A percentile compares a stretch with the other conserved stretches of the same genome.
phyloP scores from a whole-genome alignment of 75 land plant species.

The Cunninghamia lanceolata region DNA sequence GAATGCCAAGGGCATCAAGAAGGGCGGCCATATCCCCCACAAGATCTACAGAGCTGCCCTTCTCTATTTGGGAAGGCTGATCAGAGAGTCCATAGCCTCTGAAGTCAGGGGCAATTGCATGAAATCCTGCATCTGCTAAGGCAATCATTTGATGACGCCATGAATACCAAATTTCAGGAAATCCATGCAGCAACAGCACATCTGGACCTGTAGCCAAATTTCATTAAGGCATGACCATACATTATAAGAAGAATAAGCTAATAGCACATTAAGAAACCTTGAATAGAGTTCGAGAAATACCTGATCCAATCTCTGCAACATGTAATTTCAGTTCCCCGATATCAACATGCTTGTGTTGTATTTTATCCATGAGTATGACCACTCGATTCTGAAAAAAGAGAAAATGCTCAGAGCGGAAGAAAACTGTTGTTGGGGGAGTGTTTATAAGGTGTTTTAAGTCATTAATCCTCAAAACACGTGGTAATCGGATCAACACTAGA shows the following conservation, averaged over 20 bases:
- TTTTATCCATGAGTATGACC: constrained; percentile 3
- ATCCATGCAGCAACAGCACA: constrained; percentile 71
- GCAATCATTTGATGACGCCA: constrained; percentile 79
- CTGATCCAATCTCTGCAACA: too few relatives aligned
- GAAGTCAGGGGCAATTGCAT: constrained; percentile 60
- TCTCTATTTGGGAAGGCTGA: constrained; percentile 39
- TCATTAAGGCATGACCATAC: neutral
- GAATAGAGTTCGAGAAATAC: too few relatives aligned
- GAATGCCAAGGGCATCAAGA: constrained; percentile 41
- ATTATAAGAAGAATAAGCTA: too few relatives aligned
- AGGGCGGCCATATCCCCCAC: constrained; percentile 54
- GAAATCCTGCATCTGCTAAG: constrained; percentile 54
- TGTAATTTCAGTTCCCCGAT: too few relatives aligned
- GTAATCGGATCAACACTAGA: too few relatives aligned
- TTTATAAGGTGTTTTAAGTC: too few relatives aligned
- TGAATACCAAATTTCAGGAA: constrained; percentile 78
- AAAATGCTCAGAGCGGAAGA: too few relatives aligned
- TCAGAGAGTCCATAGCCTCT: constrained; percentile 72
- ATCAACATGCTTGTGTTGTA: constrained; percentile 4
- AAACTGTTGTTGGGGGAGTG: too few relatives aligned
- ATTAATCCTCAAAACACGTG: too few relatives aligned
- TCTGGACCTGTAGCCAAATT: constrained; percentile 13
- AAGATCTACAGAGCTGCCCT: constrained; percentile 34
- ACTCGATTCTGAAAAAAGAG: too few relatives aligned
- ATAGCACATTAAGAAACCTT: too few relatives aligned